These are phyloP conservation scores for Fomitopsis pulvina DNA, from an alignment of 768 basidiomycete species.

Conservation along the genomic window DNA sequence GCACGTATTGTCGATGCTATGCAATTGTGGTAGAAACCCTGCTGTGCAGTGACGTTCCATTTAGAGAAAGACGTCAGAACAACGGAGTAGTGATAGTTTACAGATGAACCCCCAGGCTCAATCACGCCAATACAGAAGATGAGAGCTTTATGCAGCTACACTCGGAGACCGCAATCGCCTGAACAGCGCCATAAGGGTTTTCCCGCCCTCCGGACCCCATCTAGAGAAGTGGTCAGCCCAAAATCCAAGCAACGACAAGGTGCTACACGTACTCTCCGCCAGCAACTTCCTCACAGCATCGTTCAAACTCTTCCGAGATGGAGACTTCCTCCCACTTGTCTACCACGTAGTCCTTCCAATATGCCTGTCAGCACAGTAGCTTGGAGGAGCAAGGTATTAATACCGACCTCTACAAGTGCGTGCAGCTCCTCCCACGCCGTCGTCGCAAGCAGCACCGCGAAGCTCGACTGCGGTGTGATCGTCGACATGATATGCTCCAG, in stretches of 20 bases:
- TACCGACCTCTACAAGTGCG: slow-evolving; percentile 51
- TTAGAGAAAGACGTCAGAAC: too few species aligned
- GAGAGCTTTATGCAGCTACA: slow-evolving; percentile 8
- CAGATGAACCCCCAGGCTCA: too few species aligned
- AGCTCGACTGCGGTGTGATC: slow-evolving; percentile 58
- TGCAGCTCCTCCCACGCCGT: slow-evolving; percentile 61
- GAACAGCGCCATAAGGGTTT: slow-evolving; percentile 60
- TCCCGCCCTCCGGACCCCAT: slow-evolving; percentile 69
- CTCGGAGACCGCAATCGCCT: slow-evolving; percentile 58
- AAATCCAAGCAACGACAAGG: background rate
- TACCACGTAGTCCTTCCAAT: slow-evolving; percentile 59
- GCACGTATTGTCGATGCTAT: too few species aligned
- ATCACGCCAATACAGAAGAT: background rate
- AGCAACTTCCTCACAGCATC: slow-evolving; percentile 64
- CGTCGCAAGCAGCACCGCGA: slow-evolving; percentile 64
- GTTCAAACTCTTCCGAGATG: slow-evolving; percentile 56
- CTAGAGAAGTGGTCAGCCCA: slow-evolving; percentile 27
- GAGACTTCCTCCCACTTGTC: slow-evolving; percentile 73
- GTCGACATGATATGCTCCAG: slow-evolving; percentile 69
- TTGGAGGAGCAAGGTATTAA: slow-evolving; percentile 11
- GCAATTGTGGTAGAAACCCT: too few species aligned
- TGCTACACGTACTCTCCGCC: slow-evolving; percentile 55
- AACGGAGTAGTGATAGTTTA: too few species aligned
- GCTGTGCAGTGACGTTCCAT: too few species aligned
- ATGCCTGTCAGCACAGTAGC: slow-evolving; percentile 3